Conservation (phyloP, 108 stramenopile species). For the Fragilaria crotonensis region DNA sequence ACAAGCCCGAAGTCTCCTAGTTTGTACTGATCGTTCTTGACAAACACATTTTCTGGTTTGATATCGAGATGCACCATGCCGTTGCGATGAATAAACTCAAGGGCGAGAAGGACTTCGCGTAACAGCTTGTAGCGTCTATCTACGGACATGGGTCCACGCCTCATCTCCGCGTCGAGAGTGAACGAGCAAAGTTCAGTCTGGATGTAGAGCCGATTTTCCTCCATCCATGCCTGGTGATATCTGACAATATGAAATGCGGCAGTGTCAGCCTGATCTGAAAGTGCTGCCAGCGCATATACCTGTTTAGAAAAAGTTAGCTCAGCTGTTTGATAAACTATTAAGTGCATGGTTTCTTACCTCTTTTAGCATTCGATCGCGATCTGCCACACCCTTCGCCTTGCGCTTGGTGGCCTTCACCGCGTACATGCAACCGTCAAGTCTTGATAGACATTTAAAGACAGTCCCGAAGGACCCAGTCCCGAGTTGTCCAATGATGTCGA, state of each 20-base stretch:
- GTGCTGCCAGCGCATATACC: conserved; percentile 78
- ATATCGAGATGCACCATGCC: conserved; percentile 91
- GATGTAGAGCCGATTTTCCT: conserved; percentile 77
- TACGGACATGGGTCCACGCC: conserved; percentile 13
- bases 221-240: conserved; percentile 90
- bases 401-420: conserved; percentile 80
- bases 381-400: conserved; percentile 49
- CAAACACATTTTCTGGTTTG: conserved; percentile 93
- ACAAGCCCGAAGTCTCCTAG: conserved; percentile 93
- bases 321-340: neutral
- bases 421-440: conserved; percentile 74
- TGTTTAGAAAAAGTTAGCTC: conserved; percentile 7
- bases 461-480: conserved; percentile 76
- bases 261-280: conserved; percentile 64
- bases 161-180: conserved; percentile 52
- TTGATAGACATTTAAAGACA: conserved; percentile 68
- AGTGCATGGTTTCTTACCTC: conserved; percentile 30
- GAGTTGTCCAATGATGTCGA: conserved; percentile 64
- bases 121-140: conserved; percentile 67
- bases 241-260: conserved; percentile 86
- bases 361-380: conserved; percentile 74
- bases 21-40: conserved; percentile 88
- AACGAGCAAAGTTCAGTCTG: conserved; percentile 75
- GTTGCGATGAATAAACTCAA: conserved; percentile 79
- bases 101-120: conserved; percentile 78